Evolutionary conservation across 768 basidiomycete genomes (phyloP), one percentile per base, ranked within the genome.

Genomic region (Asterophora parasitica): DNA sequence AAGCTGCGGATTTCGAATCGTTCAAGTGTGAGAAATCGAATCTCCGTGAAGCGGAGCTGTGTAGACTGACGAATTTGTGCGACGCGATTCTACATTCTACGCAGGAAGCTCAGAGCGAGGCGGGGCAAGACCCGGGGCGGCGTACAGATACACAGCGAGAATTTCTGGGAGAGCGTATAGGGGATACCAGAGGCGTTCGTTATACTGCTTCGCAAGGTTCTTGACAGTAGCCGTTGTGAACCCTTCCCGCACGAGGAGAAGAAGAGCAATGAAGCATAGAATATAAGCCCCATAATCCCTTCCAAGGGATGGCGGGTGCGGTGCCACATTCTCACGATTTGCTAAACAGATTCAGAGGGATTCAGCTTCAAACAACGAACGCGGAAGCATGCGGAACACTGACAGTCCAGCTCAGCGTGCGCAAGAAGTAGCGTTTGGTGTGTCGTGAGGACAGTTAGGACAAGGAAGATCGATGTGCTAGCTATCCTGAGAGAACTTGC

Each of bases 151-250:
- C 2, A 74, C 68, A 0, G 66, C 66, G 11, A 74, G 48, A 19
- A 72, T 44, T 51, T 75, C 74, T 0, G 73, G 65, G 4, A 70
- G 42, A 1, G 68, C 70, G 4, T 67, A 53, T 2, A 76, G 52
- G 1, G 73, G 71, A 46, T 74, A 75, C 72, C 73, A 74, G 4
- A 64, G 53, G 17, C 53, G 58, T 45, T 76, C 74, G 15, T 65
- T 56, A 17, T 61, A 56, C 44, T 64, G 58, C 33, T 55, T 63
- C 1, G 33, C 15, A 4, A 49, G 28, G 28, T 70, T 53, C 17
- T 46, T 53, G 1, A 71, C 41, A 0, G 71, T 73, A 7, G 60
- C 71, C 0, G 60, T 61, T 16, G 61, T 41, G 52, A 69, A 76
- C 2, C 51, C 49, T 46, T 74, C 68, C n/a, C 73, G 65, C 6